Percentiles rank a stretch among this genome's conserved stretches.
Conservation (phyloP, 371 early-diverging fungal genomes). For the Coemansia sp. region DNA sequence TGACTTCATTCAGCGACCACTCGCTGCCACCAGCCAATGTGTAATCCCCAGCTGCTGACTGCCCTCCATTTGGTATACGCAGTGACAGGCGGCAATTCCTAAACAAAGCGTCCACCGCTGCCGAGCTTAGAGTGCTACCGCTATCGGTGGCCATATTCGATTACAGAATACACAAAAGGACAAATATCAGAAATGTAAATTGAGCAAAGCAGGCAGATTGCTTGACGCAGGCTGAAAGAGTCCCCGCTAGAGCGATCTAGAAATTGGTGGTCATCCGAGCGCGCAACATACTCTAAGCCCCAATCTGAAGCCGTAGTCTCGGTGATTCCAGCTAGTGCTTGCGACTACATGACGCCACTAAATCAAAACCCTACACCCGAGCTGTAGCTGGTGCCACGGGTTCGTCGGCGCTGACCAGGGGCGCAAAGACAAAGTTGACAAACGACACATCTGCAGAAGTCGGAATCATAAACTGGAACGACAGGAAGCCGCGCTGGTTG, state of each 20-base stretch:
- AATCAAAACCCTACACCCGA: no score
- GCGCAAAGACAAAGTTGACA: conserved; percentile 50
- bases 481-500: conserved; percentile 54
- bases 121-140: not conserved
- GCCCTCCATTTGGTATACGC: conserved; percentile 22
- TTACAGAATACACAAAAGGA: no score
- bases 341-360: no score
- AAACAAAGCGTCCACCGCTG: conserved; percentile 14
- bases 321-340: not conserved
- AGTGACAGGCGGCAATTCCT: conserved; percentile 27
- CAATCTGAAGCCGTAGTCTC: no score
- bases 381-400: not conserved
- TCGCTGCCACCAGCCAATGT: not conserved
- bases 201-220: no score
- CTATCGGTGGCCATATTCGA: no score
- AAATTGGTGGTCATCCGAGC: no score
- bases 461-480: conserved; percentile 54
- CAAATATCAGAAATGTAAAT: not conserved
- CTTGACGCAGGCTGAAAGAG: no score
- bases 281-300: no score
- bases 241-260: no score
- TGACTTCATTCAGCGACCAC: conserved; percentile 23
- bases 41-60: not conserved
- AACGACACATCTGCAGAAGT: conserved; percentile 48
- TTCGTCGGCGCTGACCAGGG: conserved; percentile 34